Base-by-base conservation (phyloP, 805 yeast species). In the Yarrowia keelungensis region DNA sequence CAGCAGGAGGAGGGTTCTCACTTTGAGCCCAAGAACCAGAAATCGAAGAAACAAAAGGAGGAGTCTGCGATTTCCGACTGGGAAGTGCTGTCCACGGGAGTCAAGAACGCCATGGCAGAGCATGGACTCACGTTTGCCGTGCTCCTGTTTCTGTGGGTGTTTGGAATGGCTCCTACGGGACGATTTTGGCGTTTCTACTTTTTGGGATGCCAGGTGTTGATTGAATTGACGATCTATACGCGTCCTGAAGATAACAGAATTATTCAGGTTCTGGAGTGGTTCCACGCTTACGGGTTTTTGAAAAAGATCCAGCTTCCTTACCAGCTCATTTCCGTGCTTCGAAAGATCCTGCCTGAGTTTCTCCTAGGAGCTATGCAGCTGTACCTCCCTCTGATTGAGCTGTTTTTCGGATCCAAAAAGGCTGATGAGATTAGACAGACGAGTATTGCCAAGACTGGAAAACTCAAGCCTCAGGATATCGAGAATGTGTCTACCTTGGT, bases 181-280 rank as follows among this genome's bases (percentile, higher is more conserved):
- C 50, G 69, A 7, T 54, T 71, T 66, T 76, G 77, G 78, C 70
- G 77, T 5, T 71, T 70, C 68, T 71, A 64, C 36, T 68, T 72
- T 9, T 58, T 74, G 32, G 45, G 69, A 5, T 69, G 69, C 16
- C 72, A 71, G 45, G 65, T 72, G 12, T 45, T 69, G 15, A 39
- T 71, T 22, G 78, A 76, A 68, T n/a, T 71, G 26, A 56, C 45
- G 9, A 64, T 76, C 10, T 66, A 74, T 42, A 74, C 76, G 5
- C 70, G 72, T n/a, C 43, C 75, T 9, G 71, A 69, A 26, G 54
- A 58, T 7, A 69, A 69, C 38, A 59, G 58, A 15, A 32, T 67
- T 9, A 22, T 66, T 53, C 26, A 69, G 19, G 62, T 49, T 7
- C 46, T 69, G n/a, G 61, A 73, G 19, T 73, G 71, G 50, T 72